Evolutionary conservation across 345 rosid species (phyloP).

Genomic region (Rubroshorea leprosula): DNA sequence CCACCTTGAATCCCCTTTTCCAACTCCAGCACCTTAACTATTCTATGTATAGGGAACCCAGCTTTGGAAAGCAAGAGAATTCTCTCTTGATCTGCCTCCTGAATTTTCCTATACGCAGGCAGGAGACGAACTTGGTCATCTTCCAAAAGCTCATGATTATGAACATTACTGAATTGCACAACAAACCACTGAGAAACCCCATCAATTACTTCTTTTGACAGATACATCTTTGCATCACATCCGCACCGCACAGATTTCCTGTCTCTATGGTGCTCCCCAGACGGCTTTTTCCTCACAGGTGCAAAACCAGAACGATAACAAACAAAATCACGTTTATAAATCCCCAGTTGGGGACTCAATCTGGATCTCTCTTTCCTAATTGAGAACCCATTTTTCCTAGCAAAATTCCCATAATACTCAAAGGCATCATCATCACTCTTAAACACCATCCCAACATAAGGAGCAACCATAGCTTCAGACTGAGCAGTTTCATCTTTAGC

Average conservation of each 20-base stretch:
- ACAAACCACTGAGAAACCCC: conserved; percentile 36
- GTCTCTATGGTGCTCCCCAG: conserved; percentile 33
- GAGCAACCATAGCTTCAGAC: conserved; percentile 25
- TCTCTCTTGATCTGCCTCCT: conserved; percentile 36
- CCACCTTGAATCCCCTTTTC: conserved; percentile 39
- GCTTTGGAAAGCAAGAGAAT: conserved; percentile 33
- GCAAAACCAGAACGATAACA: conserved; percentile 38
- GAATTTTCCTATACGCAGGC: conserved; percentile 35
- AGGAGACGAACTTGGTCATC: conserved; percentile 35
- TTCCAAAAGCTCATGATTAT: conserved; percentile 35
- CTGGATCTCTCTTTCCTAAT: conserved; percentile 34
- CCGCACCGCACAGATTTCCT: conserved; percentile 35
- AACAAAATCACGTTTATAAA: conserved; percentile 35
- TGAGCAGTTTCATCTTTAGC: conserved; percentile 16
- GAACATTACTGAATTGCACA: conserved; percentile 37
- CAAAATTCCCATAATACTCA: conserved; percentile 33
- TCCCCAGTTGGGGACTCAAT: conserved; percentile 31
- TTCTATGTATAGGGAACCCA: conserved; percentile 33
- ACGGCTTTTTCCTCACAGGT: conserved; percentile 26
- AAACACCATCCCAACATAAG: conserved; percentile 35
- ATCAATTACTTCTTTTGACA: conserved; percentile 33
- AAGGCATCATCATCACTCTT: conserved; percentile 33
- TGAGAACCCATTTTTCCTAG: conserved; percentile 33
- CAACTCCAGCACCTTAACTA: conserved; percentile 35
- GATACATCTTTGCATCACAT: conserved; percentile 37